Base-by-base conservation (phyloP, 2,329 filamentous ascomycete species). In the Aspergillus calidoustus region DNA sequence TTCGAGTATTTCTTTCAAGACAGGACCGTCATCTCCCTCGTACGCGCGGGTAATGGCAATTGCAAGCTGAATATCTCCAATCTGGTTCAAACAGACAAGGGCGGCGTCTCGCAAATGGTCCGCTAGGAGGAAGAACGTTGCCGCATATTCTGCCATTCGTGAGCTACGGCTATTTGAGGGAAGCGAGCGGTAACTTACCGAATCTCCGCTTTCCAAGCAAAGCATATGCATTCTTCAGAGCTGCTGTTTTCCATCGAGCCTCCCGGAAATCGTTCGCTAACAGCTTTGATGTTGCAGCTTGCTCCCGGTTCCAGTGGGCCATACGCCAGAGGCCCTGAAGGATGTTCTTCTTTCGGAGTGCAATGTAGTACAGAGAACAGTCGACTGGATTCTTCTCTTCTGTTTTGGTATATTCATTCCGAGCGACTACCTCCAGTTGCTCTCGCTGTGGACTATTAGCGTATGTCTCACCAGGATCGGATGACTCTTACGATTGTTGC, bases 211-310 rank as follows among this genome's bases (percentile, higher is more conserved):
- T 96, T 66, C 94, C 95, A 73, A 99, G 89, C 58, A 99, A 79
- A 3, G 95, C 94, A 77, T 97, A 99, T 0, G 95, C 95, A 74
- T 99, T 99, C 78, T 99, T 99, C 62, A 96, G 81, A 0, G 95
- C 95, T 4, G 92, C 88, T 1, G 91, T 96, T 74, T 87, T 91
- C 91, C 95, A 98, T 68, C 91, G 90, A 0, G 89, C 84, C 64
- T 97, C 91, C 4, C 87, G 84, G 75, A 99, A 99, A 74, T 98
- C 93, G 71, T 97, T 96, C n/a, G 89, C 85, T 23, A 99, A 81
- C 31, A 99, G 83, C 63, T 86, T 88, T 62, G 89, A 86, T 0
- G 95, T 99, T 0, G 90, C 88, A 2, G 77, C 81, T 76, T 98
- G 95, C 76, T 99, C 96, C 61, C 85, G 87, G 69, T 96, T 90